Evolutionary conservation across 1,284 basidiomycete genomes (phyloP), one percentile per base, ranked within the genome.

Genomic region (Leccinum proliferum): DNA sequence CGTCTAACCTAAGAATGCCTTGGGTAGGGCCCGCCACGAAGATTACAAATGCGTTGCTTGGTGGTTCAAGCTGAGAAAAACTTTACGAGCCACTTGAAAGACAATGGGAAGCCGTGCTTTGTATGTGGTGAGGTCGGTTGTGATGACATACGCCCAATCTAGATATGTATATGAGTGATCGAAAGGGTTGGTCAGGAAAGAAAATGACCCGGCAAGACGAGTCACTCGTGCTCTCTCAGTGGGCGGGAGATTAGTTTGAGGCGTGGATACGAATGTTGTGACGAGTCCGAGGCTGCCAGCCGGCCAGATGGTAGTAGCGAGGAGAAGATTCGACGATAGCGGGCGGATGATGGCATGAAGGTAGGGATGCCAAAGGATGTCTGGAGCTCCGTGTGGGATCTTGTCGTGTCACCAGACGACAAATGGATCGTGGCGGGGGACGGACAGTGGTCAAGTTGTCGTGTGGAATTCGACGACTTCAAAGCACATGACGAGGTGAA

Each of bases 61-160:
- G 1, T 53, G 57, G 4, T 29, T 25, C n/a, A 75, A 34, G 32
- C 50, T 59, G 10, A 62, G 25, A 4, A 73, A 59, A 1, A 67
- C 73, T 25, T 52, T 64, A 39, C 72, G 71, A 14, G 74, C 62
- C 8, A 43, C 41, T 14, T 59, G 62, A 18, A 75, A 52, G 43
- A 75, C 62, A n/a, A 62, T 64, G 2, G 68, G 65, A 1, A 73
- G 61, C 7, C 73, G 68, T 46, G 60, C 66, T 53, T 50, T 73
- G 56, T 74, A 75, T 4, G 67, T 56, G 57, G 63, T 32, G 15
- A 74, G 62, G 43, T 61, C 21, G 12, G 73, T 73, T 18, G 63
- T 35, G n/a, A 74, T 62, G 11, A 76, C 59, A 55, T 73, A 76
- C 29, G 72, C 66, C 72, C 72, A 76, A 39, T 57, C 73, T 75